Conservation (phyloP, 169 alveolate species). For the Cryptosporidium bovis region DNA sequence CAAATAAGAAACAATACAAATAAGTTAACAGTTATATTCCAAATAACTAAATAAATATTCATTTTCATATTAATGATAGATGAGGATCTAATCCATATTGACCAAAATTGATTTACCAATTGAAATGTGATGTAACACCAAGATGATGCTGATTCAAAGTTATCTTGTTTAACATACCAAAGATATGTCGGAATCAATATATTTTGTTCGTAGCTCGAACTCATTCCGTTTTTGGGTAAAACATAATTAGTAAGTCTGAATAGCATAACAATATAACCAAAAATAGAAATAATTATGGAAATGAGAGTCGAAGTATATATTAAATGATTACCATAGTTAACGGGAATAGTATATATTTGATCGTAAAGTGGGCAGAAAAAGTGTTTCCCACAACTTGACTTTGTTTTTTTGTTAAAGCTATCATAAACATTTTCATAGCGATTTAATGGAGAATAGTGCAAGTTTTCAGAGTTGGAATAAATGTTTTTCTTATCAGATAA, state of each 20-base stretch:
- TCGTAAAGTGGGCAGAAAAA: too few relatives aligned
- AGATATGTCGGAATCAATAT: constrained; percentile 30
- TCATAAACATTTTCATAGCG: too few relatives aligned
- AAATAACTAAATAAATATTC: constrained; percentile 3
- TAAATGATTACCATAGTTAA: background rate
- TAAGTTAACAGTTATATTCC: constrained; percentile 37
- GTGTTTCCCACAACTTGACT: background rate
- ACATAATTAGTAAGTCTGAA: constrained; percentile 39
- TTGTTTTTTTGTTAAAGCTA: background rate
- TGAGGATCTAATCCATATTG: constrained; percentile 15
- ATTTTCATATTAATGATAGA: constrained; percentile 12
- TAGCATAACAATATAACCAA: constrained; percentile 17
- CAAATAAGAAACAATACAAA: constrained; percentile 51
- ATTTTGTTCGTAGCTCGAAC: constrained; percentile 16
- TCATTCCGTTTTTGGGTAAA: constrained; percentile 37
- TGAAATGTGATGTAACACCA: constrained; percentile 71
- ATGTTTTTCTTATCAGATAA: background rate
- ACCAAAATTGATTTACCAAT: constrained; percentile 59
- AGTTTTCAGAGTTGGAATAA: background rate
- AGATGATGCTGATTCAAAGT: constrained; percentile 58
- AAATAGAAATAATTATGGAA: constrained; percentile 14
- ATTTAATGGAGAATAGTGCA: too few relatives aligned
- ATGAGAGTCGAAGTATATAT: background rate
- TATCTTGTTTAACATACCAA: constrained; percentile 67
- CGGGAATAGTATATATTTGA: background rate